These are phyloP conservation scores for Xylaria sp. DNA, from an alignment of 2,329 filamentous ascomycete species.

Conservation along the genomic window DNA sequence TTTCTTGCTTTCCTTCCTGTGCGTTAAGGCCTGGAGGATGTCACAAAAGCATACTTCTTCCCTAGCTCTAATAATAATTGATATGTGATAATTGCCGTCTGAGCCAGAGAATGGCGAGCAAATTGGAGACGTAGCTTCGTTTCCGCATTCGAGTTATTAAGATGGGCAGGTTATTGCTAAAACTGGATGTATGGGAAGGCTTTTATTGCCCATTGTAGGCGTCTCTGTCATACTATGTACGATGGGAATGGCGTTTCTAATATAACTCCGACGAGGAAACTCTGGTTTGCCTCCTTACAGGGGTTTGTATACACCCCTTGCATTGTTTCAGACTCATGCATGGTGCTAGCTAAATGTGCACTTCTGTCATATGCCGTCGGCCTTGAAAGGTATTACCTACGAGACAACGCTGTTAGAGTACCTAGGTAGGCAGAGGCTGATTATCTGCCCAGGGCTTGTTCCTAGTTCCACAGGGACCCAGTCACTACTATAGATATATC, in stretches of 20 bases:
- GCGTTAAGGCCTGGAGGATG: too few relatives aligned
- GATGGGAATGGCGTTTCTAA: not conserved
- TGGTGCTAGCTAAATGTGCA: not conserved
- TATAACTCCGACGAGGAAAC: not conserved
- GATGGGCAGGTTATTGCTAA: too few relatives aligned
- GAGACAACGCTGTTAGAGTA: not conserved
- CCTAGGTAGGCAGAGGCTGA: not conserved
- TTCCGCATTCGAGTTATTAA: too few relatives aligned
- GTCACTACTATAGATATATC: not conserved
- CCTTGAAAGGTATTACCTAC: not conserved
- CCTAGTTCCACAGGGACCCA: not conserved
- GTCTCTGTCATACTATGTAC: too few relatives aligned
- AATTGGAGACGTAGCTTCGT: too few relatives aligned
- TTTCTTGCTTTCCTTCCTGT: not conserved
- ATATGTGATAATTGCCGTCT: too few relatives aligned
- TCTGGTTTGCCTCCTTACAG: not conserved
- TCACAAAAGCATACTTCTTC: too few relatives aligned
- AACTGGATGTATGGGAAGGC: too few relatives aligned
- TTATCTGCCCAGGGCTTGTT: not conserved
- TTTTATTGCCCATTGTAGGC: too few relatives aligned
- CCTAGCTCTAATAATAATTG: not conserved
- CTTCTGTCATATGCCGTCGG: not conserved
- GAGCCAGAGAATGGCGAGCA: too few relatives aligned
- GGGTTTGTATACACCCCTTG: not conserved
- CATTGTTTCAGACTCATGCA: conserved; percentile 7